Percentiles rank a stretch among this genome's conserved stretches.
phyloP scores from a whole-genome alignment of 2,329 filamentous ascomycete species.

The Trichoderma atrobrunneum region DNA sequence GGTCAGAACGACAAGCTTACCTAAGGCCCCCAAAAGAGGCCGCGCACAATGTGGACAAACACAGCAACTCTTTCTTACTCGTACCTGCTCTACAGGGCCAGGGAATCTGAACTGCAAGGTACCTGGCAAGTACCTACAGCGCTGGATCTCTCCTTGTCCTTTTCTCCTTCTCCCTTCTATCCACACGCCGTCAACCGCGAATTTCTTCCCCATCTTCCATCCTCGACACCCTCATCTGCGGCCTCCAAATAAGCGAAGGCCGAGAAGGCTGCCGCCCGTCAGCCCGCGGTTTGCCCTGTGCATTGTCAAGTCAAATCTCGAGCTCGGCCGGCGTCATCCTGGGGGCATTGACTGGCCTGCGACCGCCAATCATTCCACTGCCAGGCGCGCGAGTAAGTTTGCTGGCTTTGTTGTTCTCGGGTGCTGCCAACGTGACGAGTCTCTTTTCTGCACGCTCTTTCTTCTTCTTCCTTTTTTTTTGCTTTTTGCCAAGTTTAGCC shows the following conservation, averaged over 20 bases:
- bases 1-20: neutral
- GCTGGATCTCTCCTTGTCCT: neutral
- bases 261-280: neutral
- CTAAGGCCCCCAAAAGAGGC: neutral
- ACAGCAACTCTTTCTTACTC: neutral
- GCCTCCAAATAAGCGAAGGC: neutral
- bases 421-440: neutral
- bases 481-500: neutral
- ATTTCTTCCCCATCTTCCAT: neutral
- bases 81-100: neutral
- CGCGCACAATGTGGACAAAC: neutral
- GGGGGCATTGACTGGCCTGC: neutral
- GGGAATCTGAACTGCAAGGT: neutral
- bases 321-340: neutral
- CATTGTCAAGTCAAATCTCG: neutral
- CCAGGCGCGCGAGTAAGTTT: conserved; percentile 10
- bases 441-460: neutral
- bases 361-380: neutral
- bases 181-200: neutral
- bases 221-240: neutral
- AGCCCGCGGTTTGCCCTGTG: neutral
- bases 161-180: neutral
- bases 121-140: neutral
- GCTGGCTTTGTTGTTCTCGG: neutral
- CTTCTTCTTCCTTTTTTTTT: neutral